A percentile compares a stretch with the other conserved stretches of the same genome.
These are phyloP conservation scores for Stereum hirsutum DNA, from an alignment of 1,284 basidiomycete genomes.

Conservation along the genomic window DNA sequence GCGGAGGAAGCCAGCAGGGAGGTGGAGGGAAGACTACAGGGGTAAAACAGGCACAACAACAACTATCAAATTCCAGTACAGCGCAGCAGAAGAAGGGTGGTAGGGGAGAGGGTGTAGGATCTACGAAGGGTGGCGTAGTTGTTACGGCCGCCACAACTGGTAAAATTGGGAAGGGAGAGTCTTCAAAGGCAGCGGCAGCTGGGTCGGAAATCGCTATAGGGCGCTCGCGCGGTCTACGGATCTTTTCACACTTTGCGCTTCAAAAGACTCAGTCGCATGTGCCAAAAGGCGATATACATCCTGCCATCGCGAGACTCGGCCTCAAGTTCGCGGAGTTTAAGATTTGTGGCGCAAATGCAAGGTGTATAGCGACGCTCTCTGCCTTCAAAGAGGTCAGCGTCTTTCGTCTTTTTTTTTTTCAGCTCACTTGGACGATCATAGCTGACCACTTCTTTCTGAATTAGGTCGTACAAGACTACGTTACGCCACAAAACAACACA, in stretches of 20 bases:
- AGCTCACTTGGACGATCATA: not conserved
- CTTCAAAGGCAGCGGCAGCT: constrained; percentile 14
- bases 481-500: constrained; percentile 74
- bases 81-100: constrained; percentile 9
- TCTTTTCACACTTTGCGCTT: constrained; percentile 77
- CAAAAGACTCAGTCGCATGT: constrained; percentile 46
- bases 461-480: constrained; percentile 83
- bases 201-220: constrained; percentile 22
- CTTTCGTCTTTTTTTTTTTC: constrained; percentile 9
- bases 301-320: constrained; percentile 68
- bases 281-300: constrained; percentile 77
- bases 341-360: constrained; percentile 81
- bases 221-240: constrained; percentile 51
- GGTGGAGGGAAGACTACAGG: constrained; percentile 9
- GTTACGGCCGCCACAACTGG: constrained; percentile 4
- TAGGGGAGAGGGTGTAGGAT: constrained; percentile 5
- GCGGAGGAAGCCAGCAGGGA: constrained; percentile 13
- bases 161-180: constrained; percentile 10
- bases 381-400: constrained; percentile 76
- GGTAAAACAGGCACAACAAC: constrained; percentile 4
- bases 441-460: constrained; percentile 1
- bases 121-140: constrained; percentile 10
- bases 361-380: constrained; percentile 80
- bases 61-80: constrained; percentile 3
- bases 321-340: constrained; percentile 80